Evolutionary conservation across 1,284 basidiomycete genomes (phyloP), one percentile per base, ranked within the genome.

Genomic region (Austroboletus niveus): DNA sequence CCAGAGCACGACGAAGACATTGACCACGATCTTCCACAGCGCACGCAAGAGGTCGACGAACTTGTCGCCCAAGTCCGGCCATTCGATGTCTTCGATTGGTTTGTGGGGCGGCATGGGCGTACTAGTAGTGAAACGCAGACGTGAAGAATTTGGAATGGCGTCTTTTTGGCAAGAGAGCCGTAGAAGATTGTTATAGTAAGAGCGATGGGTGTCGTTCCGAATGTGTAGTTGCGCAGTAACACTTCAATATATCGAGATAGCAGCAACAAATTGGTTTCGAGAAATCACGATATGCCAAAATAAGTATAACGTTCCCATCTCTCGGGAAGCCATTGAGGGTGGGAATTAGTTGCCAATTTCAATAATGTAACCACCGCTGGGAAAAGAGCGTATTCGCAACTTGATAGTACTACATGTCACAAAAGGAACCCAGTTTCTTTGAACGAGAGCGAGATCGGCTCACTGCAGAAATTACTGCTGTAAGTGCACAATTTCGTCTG

Each of bases 381-480:
- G n/a, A n/a, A n/a, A n/a, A n/a, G n/a, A n/a, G n/a, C n/a, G n/a
- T n/a, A 24, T 24, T 24, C 22, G 4, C 22, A 24, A 24, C 22
- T 24, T 24, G 22, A 24, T 24, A 24, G 22, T 24, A 4, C n/a
- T n/a, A 24, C 22, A 24, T 24, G 22, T 24, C 22, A 24, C 22
- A 24, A 24, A 24, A 24, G 54, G 81, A 85, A 29, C 64, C 68
- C 6, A 69, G 80, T 1, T 92, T 88, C 70, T 93, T 92, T 56
- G 86, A 90, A 40, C 78, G 78, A 55, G 90, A 93, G 65, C 81
- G 90, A 53, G 85, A 91, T 55, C 77, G 79, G 40, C 75, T 93
- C 35, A 74, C 86, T 5, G 73, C 76, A 44, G 89, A 92, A 53
- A 90, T 92, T 54, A 82, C 84, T 31, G 73, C 80, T 40, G 89